Evolutionary conservation across 208 protist species (phyloP).

Genomic region (Acanthamoeba culbertsoni): DNA sequence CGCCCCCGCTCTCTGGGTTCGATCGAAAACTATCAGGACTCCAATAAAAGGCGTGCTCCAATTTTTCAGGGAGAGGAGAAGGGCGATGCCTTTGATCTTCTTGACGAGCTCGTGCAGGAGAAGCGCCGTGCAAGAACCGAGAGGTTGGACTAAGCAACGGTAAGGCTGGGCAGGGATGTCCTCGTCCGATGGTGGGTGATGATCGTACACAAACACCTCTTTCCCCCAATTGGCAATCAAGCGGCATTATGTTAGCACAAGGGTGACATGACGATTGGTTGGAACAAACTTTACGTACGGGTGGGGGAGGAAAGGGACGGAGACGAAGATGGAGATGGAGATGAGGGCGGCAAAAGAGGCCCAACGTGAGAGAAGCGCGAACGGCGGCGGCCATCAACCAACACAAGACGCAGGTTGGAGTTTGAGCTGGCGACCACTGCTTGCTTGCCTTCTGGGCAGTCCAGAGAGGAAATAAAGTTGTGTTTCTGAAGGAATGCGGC

Average conservation of each 20-base stretch:
- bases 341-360: background rate
- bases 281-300: too few relatives aligned
- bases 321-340: background rate
- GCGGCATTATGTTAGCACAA: background rate
- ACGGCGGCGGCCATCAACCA: background rate
- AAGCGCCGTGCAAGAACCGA: conserved; percentile 19
- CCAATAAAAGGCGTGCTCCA: background rate
- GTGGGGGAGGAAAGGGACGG: background rate
- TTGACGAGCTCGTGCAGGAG: conserved; percentile 7
- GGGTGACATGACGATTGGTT: background rate
- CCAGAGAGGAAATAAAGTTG: conserved; percentile 34
- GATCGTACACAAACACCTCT: conserved; percentile 25
- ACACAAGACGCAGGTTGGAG: background rate
- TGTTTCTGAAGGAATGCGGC: background rate
- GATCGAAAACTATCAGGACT: too few relatives aligned
- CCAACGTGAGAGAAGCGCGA: conserved; percentile 3
- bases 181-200: conserved; percentile 34
- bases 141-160: background rate
- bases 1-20: background rate
- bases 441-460: background rate
- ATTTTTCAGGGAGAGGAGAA: background rate
- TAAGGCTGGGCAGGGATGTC: background rate
- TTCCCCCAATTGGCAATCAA: background rate
- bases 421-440: background rate
- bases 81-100: background rate